A percentile compares a stretch with the other conserved stretches of the same genome.
phyloP scores from a whole-genome alignment of 768 basidiomycete species.

The Trichaptum fuscoviolaceum region DNA sequence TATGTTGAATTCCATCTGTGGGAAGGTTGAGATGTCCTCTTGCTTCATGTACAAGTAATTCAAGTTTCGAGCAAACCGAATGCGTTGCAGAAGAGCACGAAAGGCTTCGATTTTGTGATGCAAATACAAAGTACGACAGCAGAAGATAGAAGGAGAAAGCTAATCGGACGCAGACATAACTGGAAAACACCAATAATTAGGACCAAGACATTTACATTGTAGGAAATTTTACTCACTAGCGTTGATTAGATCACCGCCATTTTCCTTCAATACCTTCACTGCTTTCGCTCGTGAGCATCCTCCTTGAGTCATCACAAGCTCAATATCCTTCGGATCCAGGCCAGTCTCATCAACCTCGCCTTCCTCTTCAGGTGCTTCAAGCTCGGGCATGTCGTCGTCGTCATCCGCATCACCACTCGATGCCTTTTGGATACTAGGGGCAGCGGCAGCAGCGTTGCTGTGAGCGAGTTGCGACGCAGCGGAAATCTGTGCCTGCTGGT shows the following conservation, averaged over 20 bases:
- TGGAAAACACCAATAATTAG: constrained; percentile 25
- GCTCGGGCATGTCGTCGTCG: constrained; percentile 76
- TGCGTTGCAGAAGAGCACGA: not conserved
- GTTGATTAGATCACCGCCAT: constrained; percentile 91
- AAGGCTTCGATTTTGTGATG: not conserved
- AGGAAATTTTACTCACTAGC: constrained; percentile 64
- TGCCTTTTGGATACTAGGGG: constrained; percentile 15
- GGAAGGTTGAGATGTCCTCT: constrained; percentile 27
- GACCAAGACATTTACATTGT: constrained; percentile 6
- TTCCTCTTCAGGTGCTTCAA: constrained; percentile 78
- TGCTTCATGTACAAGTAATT: constrained; percentile 7
- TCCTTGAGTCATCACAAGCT: constrained; percentile 84
- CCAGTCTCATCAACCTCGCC: constrained; percentile 81
- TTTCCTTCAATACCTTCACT: constrained; percentile 84
- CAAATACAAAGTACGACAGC: constrained; percentile 20
- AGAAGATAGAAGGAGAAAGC: constrained; percentile 28
- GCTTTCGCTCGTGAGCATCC: constrained; percentile 90
- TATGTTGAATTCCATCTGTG: constrained; percentile 74
- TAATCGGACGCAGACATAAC: constrained; percentile 94
- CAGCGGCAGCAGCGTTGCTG: constrained; percentile 43
- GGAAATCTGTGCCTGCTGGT: constrained; percentile 67
- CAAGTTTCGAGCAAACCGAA: too few relatives aligned
- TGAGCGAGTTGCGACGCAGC: constrained; percentile 75
- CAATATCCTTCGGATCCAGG: constrained; percentile 91
- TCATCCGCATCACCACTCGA: constrained; percentile 51